These are phyloP conservation scores for Mycena crocata DNA, from an alignment of 768 basidiomycete species.

Conservation along the genomic window DNA sequence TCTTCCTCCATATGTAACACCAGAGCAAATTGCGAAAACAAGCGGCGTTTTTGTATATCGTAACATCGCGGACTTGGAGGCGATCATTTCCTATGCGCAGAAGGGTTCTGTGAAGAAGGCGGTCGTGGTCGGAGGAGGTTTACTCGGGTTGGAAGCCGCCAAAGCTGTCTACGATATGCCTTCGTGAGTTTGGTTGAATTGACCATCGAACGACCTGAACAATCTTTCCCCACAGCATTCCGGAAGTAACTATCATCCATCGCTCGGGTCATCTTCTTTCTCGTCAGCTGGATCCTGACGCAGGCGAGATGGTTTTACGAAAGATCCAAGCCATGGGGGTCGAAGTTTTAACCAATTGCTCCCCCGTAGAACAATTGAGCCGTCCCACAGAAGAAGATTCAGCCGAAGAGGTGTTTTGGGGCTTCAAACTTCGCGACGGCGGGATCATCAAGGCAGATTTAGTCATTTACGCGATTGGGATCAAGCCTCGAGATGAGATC, in stretches of 20 bases:
- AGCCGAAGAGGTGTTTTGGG: constrained; percentile 52
- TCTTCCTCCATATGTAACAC: constrained; percentile 67
- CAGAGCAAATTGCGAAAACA: constrained; percentile 49
- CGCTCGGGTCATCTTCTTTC: constrained; percentile 65
- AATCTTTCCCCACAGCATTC: constrained; percentile 45
- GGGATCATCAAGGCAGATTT: constrained; percentile 60
- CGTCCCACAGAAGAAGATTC: constrained; percentile 37
- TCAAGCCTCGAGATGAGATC: constrained; percentile 76
- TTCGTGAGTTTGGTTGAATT: constrained; percentile 36
- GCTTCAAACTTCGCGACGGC: constrained; percentile 63
- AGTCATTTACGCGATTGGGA: constrained; percentile 77
- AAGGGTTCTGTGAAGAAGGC: constrained; percentile 57
- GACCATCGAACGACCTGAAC: not conserved
- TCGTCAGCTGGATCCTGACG: constrained; percentile 67
- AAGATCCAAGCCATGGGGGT: constrained; percentile 73
- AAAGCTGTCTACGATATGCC: constrained; percentile 75
- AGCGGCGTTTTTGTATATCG: constrained; percentile 80
- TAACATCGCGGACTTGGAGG: constrained; percentile 75
- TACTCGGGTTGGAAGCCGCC: constrained; percentile 80
- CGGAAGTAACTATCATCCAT: constrained; percentile 64
- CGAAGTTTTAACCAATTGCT: constrained; percentile 59
- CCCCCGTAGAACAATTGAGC: constrained; percentile 43
- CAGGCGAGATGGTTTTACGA: constrained; percentile 69
- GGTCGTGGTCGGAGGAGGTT: constrained; percentile 74
- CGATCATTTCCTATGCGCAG: constrained; percentile 70